These are phyloP conservation scores for Epichloe festucae DNA, from an alignment of 2,329 filamentous ascomycete species.

Conservation along the genomic window DNA sequence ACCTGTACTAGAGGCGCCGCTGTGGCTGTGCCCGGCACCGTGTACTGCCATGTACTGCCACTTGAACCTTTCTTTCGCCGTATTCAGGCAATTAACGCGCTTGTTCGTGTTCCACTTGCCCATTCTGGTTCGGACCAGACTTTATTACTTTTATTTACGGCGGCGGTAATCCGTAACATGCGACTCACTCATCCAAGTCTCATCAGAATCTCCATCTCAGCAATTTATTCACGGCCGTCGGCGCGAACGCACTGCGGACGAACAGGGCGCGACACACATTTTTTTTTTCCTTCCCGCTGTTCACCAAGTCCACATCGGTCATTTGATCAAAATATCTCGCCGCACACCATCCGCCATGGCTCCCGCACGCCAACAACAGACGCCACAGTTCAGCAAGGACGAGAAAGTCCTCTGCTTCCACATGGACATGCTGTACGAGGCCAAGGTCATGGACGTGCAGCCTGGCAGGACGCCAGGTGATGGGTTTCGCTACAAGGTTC, in stretches of 20 bases:
- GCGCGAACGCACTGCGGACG: neutral
- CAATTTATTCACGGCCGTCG: neutral
- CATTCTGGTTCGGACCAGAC: neutral
- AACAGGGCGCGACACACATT: neutral
- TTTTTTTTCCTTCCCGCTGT: neutral
- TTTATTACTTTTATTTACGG: too few species aligned
- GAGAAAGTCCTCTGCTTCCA: constrained; percentile 96
- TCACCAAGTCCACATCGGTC: neutral
- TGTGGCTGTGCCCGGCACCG: neutral
- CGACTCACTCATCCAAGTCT: too few species aligned
- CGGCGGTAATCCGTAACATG: neutral
- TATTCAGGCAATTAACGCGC: constrained; percentile 10
- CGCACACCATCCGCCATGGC: constrained; percentile 20
- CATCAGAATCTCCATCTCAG: neutral
- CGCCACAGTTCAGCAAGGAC: constrained; percentile 53
- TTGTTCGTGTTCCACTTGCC: neutral
- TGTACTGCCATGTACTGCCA: constrained; percentile 1
- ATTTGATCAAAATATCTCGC: neutral
- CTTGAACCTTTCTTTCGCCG: neutral
- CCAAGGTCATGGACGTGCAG: constrained; percentile 77
- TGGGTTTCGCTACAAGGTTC: constrained; percentile 77
- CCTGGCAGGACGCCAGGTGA: constrained; percentile 54
- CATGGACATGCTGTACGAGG: constrained; percentile 92
- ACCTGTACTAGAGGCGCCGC: neutral
- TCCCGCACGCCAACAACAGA: constrained; percentile 29